phyloP scores from a whole-genome alignment of 805 yeast genomes.

The Ogataea trehaloabstinens region DNA sequence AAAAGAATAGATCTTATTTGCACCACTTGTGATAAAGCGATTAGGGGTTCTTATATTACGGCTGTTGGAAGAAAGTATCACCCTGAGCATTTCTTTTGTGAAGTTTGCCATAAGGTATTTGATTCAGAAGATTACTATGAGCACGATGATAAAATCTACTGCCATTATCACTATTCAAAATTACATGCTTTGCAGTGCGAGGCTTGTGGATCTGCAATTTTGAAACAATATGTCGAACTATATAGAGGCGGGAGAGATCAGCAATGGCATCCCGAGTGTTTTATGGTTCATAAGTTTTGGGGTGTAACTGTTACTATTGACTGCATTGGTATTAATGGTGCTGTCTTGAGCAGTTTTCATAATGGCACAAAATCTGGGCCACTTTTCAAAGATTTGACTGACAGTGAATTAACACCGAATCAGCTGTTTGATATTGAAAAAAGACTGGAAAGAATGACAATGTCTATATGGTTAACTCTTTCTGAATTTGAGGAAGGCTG shows the following conservation, averaged over 20 bases:
- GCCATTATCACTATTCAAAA: slow-evolving; percentile 90
- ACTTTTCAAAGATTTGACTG: slow-evolving; percentile 18
- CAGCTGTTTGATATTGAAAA: slow-evolving; percentile 59
- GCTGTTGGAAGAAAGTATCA: slow-evolving; percentile 92
- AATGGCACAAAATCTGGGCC: slow-evolving; percentile 5
- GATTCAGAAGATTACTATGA: slow-evolving; percentile 94
- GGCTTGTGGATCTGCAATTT: slow-evolving; percentile 88
- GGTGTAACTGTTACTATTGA: slow-evolving; percentile 73
- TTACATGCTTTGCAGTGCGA: slow-evolving; percentile 85
- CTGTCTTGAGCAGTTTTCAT: slow-evolving; percentile 9
- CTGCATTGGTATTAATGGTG: slow-evolving; percentile 45
- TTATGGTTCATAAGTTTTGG: slow-evolving; percentile 97
- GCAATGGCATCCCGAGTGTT: slow-evolving; percentile 99
- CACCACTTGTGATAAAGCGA: slow-evolving; percentile 75
- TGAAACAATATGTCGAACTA: slow-evolving; percentile 91
- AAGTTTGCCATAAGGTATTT: slow-evolving; percentile 79
- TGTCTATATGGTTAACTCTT: slow-evolving; percentile 79
- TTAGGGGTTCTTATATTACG: slow-evolving; percentile 90
- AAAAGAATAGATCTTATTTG: slow-evolving; percentile 83
- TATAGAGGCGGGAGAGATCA: slow-evolving; percentile 87
- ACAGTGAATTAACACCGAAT: slow-evolving; percentile 30
- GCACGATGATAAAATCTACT: slow-evolving; percentile 76
- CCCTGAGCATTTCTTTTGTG: slow-evolving; percentile 92
- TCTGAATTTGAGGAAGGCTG: slow-evolving; percentile 89
- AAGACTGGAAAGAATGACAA: slow-evolving; percentile 54